Percentiles rank a stretch among this genome's conserved stretches.
These are phyloP conservation scores for Apiotrichum montevideense DNA, from an alignment of 1,284 basidiomycete species.

Conservation along the genomic window DNA sequence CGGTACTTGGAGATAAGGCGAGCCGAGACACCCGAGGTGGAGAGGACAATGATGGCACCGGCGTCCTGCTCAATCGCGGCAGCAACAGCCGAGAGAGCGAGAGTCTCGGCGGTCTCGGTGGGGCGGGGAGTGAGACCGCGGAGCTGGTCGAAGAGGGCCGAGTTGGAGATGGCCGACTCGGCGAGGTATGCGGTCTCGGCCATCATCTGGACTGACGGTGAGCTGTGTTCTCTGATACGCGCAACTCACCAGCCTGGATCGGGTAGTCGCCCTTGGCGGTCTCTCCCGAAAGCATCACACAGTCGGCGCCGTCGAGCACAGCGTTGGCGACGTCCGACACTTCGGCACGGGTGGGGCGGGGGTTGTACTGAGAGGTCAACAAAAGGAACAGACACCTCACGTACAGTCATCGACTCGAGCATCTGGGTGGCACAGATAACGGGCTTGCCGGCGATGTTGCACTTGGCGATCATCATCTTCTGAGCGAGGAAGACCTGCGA, in stretches of 20 bases:
- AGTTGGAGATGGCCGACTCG: slow-evolving; percentile 87
- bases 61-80: slow-evolving; percentile 92
- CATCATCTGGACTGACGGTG: slow-evolving; percentile 83
- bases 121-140: slow-evolving; percentile 71
- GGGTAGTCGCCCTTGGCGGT: slow-evolving; percentile 95
- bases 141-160: slow-evolving; percentile 84
- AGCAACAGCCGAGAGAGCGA: slow-evolving; percentile 87
- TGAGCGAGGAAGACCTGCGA: slow-evolving; percentile 96
- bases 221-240: slow-evolving; percentile 2
- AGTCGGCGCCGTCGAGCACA: slow-evolving; percentile 92
- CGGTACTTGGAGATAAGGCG: slow-evolving; percentile 96
- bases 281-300: slow-evolving; percentile 97
- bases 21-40: slow-evolving; percentile 87
- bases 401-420: slow-evolving; percentile 97
- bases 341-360: slow-evolving; percentile 91
- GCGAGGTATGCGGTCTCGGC: slow-evolving; percentile 94
- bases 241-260: slow-evolving; percentile 71
- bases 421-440: slow-evolving; percentile 99
- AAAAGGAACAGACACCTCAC: too few species aligned
- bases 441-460: slow-evolving; percentile 93
- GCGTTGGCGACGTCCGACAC: slow-evolving; percentile 97
- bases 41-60: slow-evolving; percentile 89
- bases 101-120: slow-evolving; percentile 86
- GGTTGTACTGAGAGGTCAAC: slow-evolving; percentile 69
- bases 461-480: slow-evolving; percentile 99